Evolutionary conservation across 805 yeast species (phyloP), one percentile per base, ranked within the genome.

Genomic region (Candida stauntonica): DNA sequence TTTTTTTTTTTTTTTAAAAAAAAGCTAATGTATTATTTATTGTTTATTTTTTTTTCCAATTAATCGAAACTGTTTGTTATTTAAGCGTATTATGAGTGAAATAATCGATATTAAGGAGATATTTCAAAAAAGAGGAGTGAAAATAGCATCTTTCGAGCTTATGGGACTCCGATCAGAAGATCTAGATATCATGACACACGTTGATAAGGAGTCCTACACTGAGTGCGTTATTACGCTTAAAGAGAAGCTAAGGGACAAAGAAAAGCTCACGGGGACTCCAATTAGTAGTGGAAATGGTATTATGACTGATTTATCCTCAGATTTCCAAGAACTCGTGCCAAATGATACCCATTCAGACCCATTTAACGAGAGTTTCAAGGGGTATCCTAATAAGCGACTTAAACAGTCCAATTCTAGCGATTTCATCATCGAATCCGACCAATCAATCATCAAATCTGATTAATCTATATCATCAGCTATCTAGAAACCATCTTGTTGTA

Each of bases 291-390:
- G 24, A 7, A 21, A 21, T 21, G 24, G 24, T 11, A 11, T 21
- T 21, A 21, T 21, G 24, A 21, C 18, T 7, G 32, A 29, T 4
- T 28, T 32, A 3, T 41, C 47, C 3, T 46, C 50, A 7, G 45
- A 46, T 26, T 41, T 41, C 39, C 35, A 42, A 3, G 45, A 43
- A 14, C 3, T 42, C n/a, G 23, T 32, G 7, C 32, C 26, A 29
- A 17, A 16, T 5, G 24, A 8, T 7, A 21, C 24, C 7, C 11
- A 11, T 8, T 35, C 39, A 6, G 39, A 40, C 3, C 29, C 33
- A 2, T 32, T 35, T 29, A 26, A 31, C 17, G 44, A 40, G n/a
- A n/a, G n/a, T 29, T 11, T 21, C 24, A 11, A 8, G 24, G 24
- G 11, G 24, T 35, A 32, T 17, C 39, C 39, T 2, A 29, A 35